A percentile compares a stretch with the other conserved stretches of the same genome.
Evolutionary conservation across 2,329 filamentous ascomycete species (phyloP).

Genomic region (Monilinia fructicola): DNA sequence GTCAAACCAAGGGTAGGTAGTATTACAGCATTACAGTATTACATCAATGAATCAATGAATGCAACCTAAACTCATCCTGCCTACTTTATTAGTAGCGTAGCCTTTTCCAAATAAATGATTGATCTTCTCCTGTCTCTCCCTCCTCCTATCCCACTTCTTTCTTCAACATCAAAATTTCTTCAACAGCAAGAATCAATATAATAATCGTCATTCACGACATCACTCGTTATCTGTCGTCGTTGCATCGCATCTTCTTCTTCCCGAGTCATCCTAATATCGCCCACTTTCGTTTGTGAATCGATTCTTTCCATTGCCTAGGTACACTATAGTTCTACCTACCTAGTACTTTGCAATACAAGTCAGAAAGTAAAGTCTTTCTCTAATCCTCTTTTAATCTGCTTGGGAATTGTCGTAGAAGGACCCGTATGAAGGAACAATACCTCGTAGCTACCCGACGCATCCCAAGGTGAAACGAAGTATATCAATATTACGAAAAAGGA

Average conservation of each 20-base stretch:
- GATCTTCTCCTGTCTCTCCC: background rate
- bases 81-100: too few relatives aligned
- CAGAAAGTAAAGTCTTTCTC: background rate
- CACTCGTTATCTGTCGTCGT: conserved; percentile 12
- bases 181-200: too few relatives aligned
- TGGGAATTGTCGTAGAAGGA: background rate
- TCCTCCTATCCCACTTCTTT: background rate
- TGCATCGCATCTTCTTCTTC: background rate
- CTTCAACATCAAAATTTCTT: background rate
- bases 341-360: too few relatives aligned
- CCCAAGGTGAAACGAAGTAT: background rate
- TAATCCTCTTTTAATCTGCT: background rate
- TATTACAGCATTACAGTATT: too few relatives aligned
- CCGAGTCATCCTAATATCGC: too few relatives aligned
- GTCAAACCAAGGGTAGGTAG: too few relatives aligned
- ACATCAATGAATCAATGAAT: too few relatives aligned
- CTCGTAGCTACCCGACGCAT: too few relatives aligned
- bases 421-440: background rate
- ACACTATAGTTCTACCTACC: too few relatives aligned
- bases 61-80: too few relatives aligned
- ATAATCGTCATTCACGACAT: background rate
- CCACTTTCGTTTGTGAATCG: background rate
- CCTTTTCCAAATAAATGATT: too few relatives aligned
- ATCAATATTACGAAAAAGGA: background rate
- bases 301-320: background rate